These are phyloP conservation scores for Arachnomyces sp. DNA, from an alignment of 2,329 filamentous ascomycete species.

Conservation along the genomic window DNA sequence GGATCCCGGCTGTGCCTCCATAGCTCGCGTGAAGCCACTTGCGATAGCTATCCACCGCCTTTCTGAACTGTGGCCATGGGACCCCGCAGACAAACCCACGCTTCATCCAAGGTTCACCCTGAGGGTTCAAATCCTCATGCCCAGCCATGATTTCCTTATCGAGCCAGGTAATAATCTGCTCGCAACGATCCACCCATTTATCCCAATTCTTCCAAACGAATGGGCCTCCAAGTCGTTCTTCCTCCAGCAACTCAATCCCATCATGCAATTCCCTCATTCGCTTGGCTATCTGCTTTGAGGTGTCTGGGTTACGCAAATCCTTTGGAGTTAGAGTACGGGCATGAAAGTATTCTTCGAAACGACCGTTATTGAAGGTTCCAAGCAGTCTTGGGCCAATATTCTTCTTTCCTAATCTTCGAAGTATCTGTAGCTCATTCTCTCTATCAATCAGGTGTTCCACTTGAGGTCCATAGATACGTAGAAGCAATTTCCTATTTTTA, in stretches of 20 bases:
- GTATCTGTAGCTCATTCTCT: conserved; percentile 77
- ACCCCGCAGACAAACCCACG: conserved; percentile 73
- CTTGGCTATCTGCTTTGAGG: conserved; percentile 88
- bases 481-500: conserved; percentile 58
- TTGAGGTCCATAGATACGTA: conserved; percentile 89
- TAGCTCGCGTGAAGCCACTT: conserved; percentile 64
- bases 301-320: conserved; percentile 72
- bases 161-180: conserved; percentile 44
- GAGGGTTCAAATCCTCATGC: conserved; percentile 34
- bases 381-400: conserved; percentile 86
- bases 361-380: conserved; percentile 87
- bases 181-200: conserved; percentile 65
- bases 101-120: conserved; percentile 53
- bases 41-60: conserved; percentile 68
- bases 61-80: conserved; percentile 70
- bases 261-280: conserved; percentile 95
- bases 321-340: conserved; percentile 68
- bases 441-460: conserved; percentile 94
- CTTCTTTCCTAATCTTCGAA: conserved; percentile 78
- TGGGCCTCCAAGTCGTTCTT: conserved; percentile 70
- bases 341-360: conserved; percentile 91
- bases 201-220: conserved; percentile 92
- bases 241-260: conserved; percentile 73
- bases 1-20: conserved; percentile 57
- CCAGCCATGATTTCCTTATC: conserved; percentile 50